Percentiles rank a stretch among this genome's conserved stretches.
Evolutionary conservation across 2,329 filamentous ascomycete species (phyloP).

Genomic region (Fusarium transvaalense): DNA sequence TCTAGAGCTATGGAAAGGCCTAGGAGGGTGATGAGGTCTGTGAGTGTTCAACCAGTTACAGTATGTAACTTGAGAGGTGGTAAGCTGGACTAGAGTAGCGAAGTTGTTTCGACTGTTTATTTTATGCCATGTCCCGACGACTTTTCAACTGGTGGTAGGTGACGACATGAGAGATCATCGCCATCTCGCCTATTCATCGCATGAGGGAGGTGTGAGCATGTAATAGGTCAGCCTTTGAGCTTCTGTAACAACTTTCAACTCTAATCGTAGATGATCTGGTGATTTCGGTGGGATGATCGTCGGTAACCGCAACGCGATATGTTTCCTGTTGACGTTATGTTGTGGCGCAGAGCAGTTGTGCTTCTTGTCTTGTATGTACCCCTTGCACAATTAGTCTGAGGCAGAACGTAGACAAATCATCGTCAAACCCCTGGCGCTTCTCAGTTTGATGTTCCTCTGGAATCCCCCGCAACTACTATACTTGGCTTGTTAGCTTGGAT

Average conservation of each 20-base stretch:
- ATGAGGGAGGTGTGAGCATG: constrained; percentile 6
- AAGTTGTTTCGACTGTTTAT: constrained; percentile 4
- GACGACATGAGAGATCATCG: constrained; percentile 6
- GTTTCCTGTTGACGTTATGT: constrained; percentile 36
- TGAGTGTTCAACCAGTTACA: constrained; percentile 5
- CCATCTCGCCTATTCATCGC: constrained; percentile 10
- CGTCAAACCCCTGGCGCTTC: constrained; percentile 9
- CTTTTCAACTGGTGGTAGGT: constrained; percentile 3
- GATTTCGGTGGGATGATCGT: constrained; percentile 28
- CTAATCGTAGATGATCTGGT: constrained; percentile 20
- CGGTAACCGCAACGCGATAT: constrained; percentile 32
- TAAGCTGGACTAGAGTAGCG: constrained; percentile 1
- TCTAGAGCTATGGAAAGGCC: background rate
- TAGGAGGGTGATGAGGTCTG: constrained; percentile 9
- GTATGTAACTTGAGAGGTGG: background rate
- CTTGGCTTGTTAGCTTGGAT: constrained; percentile 20
- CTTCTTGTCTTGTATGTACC: constrained; percentile 5
- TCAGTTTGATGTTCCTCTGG: constrained; percentile 11
- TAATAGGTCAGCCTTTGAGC: constrained; percentile 18
- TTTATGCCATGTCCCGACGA: background rate
- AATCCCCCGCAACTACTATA: constrained; percentile 1
- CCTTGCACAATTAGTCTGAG: constrained; percentile 39
- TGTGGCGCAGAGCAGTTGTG: constrained; percentile 21
- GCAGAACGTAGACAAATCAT: constrained; percentile 13
- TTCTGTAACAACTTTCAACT: constrained; percentile 33